Evolutionary conservation across 1,139 yeast genomes (phyloP).

Genomic region (Pichia sp.): DNA sequence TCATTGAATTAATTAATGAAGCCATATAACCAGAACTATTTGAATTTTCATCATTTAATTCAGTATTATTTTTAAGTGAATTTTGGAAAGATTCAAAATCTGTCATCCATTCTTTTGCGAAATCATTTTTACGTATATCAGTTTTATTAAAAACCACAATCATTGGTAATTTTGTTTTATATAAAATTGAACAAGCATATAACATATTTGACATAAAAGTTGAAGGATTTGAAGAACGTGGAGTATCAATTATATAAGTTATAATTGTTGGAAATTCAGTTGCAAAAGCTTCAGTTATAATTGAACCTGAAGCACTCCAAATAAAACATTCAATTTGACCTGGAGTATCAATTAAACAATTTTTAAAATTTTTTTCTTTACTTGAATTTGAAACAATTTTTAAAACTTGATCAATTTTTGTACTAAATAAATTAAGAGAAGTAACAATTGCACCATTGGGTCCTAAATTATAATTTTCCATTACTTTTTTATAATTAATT

Average conservation of each 20-base stretch:
- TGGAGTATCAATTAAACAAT: conserved; percentile 92
- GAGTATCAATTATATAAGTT: conserved; percentile 95
- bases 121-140: conserved; percentile 76
- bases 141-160: conserved; percentile 93
- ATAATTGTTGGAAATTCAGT: conserved; percentile 92
- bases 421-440: conserved; percentile 81
- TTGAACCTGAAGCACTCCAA: conserved; percentile 96
- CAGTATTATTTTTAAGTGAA: conserved; percentile 59
- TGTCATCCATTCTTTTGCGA: conserved; percentile 96
- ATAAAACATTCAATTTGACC: conserved; percentile 98
- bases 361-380: conserved; percentile 41
- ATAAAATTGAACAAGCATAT: conserved; percentile 93
- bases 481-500: conserved; percentile 89
- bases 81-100: conserved; percentile 90
- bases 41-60: conserved; percentile 57
- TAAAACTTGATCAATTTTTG: conserved; percentile 94
- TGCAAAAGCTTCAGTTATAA: conserved; percentile 94
- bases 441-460: conserved; percentile 99
- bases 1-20: conserved; percentile 88
- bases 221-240: conserved; percentile 88
- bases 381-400: conserved; percentile 77
- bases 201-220: conserved; percentile 98
- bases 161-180: conserved; percentile 96
- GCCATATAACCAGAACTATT: conserved; percentile 91
- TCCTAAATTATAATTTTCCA: conserved; percentile 88